Evolutionary conservation across 2,329 filamentous ascomycete species (phyloP), one percentile per base, ranked within the genome.

Genomic region (Ascochyta clinopodiicola): DNA sequence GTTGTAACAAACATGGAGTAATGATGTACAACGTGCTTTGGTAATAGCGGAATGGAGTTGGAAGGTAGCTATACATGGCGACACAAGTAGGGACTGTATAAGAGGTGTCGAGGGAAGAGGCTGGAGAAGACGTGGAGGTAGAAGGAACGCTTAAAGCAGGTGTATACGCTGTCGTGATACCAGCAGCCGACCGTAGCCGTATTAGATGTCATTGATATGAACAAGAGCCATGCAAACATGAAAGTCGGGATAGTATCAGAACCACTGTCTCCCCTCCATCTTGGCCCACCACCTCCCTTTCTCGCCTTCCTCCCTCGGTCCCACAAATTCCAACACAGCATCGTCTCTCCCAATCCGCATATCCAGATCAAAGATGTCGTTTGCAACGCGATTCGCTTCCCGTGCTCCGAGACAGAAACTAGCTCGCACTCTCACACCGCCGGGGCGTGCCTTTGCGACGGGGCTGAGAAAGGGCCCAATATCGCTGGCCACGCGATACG

Each of bases 281-380:
- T 81, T 81, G 21, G 69, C 67, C 70, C 66, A 74, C 63, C 76
- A 73, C 52, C 78, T 68, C 38, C 70, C 71, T 44, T 59, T 62
- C 67, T 81, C 78, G 2, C 72, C 63, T 55, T 81, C 78, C 62
- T 80, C 78, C 44, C 78, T 72, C 7, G 79, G 79, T 9, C 77
- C 78, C 32, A 74, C 64, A 60, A 75, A 79, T 31, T 72, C 72
- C 44, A 79, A 44, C 49, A 78, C 75, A 43, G 76, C 68, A 64
- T 78, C 73, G 22, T 68, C 66, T 56, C 44, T 68, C 0, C 77
- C 78, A 43, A 81, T 64, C n/a, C 64, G 48, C 2, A 81, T 63
- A 57, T 81, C 79, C 31, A 81, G 44, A 62, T 81, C 79, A 29
- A 80, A 81, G 6, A 80, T 77, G 17, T 78, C 79, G 38, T 64